Evolutionary conservation across 352 stramenopile species (phyloP), one percentile per base, ranked within the genome.

Genomic region (Globisporangium solare): DNA sequence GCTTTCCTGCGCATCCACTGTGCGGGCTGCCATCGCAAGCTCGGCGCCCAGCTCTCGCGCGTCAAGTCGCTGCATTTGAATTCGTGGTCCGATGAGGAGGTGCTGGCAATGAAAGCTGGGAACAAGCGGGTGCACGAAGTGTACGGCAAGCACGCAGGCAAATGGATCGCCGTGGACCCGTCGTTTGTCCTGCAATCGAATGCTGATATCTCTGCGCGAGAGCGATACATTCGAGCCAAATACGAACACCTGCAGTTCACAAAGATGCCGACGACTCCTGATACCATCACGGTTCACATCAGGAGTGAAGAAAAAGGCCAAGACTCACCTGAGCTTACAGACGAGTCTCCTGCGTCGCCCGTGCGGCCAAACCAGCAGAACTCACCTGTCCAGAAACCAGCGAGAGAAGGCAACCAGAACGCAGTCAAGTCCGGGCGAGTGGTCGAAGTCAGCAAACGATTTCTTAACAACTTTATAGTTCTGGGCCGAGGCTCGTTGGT

Each of bases 1-100:
- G 83, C 96, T 6, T 86, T 98, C 51, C 64, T 99, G 35, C 99
- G 96, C 60, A 97, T 98, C 68, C 74, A 98, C 65, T 99, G 96
- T 61, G 93, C 88, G 42, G 95, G 94, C 14, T 89, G 96, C 8
- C 95, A 99, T 63, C 85, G 96, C 47, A 97, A 88, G 54, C 80
- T 99, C 22, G 96, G 96, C 35, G 92, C 98, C 21, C 94, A 99
- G 69, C 75, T 98, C 18, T 98, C 92, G 2, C 74, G 81, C 18
- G 63, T 94, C 47, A 93, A 94, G 51, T 94, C 79, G 13, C 65
- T 93, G 22, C 76, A 92, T 53, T 63, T 94, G 51, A 82, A 94
- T 61, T 66, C 73, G 21, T 94, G 82, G 84, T 75, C 61, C 5
- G 78, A 91, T 18, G 77, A 92, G 4, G 84, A 94, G 56, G 63